A percentile compares a stretch with the other conserved stretches of the same genome.
phyloP scores from a whole-genome alignment of 1,284 basidiomycete genomes.

The Moesziomyces antarcticus region DNA sequence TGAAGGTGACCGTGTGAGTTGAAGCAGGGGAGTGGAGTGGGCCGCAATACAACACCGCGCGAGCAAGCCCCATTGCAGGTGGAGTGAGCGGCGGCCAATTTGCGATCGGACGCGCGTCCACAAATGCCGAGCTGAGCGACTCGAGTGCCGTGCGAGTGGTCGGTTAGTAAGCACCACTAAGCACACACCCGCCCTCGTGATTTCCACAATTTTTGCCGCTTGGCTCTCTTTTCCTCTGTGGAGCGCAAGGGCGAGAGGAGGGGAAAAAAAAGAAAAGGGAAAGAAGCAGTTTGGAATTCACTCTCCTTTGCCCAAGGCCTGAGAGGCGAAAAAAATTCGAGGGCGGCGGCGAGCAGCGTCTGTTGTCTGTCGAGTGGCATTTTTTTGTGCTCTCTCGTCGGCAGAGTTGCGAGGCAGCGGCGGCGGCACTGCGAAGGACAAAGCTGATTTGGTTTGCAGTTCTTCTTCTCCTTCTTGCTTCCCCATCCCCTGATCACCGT shows the following conservation, averaged over 20 bases:
- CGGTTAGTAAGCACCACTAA: slow-evolving; percentile 16
- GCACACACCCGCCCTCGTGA: too few species aligned
- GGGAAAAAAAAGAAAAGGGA: slow-evolving; percentile 4
- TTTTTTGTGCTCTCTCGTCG: not conserved
- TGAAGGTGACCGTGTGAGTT: not conserved
- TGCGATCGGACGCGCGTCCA: slow-evolving; percentile 52
- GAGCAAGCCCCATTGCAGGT: slow-evolving; percentile 22
- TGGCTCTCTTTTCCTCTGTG: slow-evolving; percentile 4
- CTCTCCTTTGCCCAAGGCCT: not conserved
- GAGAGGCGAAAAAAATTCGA: slow-evolving; percentile 19
- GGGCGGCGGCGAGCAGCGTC: slow-evolving; percentile 1
- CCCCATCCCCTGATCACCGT: too few species aligned
- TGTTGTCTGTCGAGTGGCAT: not conserved
- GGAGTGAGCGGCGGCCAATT: slow-evolving; percentile 11
- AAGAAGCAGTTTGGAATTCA: slow-evolving; percentile 11
- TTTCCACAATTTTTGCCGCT: slow-evolving; percentile 3
- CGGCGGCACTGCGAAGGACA: too few species aligned
- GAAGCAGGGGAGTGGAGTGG: not conserved
- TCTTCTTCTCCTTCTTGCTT: too few species aligned
- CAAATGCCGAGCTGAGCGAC: not conserved
- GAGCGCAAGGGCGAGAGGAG: slow-evolving; percentile 13
- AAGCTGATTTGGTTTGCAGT: too few species aligned
- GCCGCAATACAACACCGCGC: too few species aligned
- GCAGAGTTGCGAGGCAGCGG: too few species aligned
- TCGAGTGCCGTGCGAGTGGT: slow-evolving; percentile 18